Base-by-base conservation (phyloP, 768 basidiomycete genomes). In the Tricholomella constricta region DNA sequence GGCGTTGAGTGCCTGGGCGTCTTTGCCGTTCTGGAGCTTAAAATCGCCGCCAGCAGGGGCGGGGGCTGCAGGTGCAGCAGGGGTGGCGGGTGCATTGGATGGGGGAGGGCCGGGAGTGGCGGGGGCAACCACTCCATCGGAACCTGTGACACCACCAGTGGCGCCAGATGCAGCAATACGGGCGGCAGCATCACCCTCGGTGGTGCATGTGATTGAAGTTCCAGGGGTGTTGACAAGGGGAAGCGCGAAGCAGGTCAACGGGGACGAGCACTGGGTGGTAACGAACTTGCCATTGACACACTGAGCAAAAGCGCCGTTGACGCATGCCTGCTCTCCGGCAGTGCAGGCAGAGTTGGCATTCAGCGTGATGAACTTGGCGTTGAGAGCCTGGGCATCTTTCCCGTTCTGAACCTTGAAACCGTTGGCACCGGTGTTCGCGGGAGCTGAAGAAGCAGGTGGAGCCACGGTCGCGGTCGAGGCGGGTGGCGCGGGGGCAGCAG, bases 1-100 rank as follows among this genome's bases (percentile, higher is more conserved):
- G 6, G 71, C 71, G 62, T 83, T 83, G 29, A 78, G 72, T 7
- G 72, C 65, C 61, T 82, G 79, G 10, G 82, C 81, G 45, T 72
- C 77, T 48, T 74, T 63, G 15, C 80, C 81, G 52, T 84, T 84
- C 29, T 74, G 66, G 25, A 72, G 62, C 37, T 63, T 60, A 63
- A 79, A 78, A 35, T 58, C 62, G 32, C 64, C 61, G 36, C 52
- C 55, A 29, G 63, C 44, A 19, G 62, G 47, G 2, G 62, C n/a
- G 34, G 52, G 11, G 17, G 60, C 19, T 8, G 37, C 46, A 25
- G 53, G 37, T 3, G 60, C 20, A 37, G 50, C 41, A n/a, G 48
- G 31, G 36, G 20, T 7, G 17, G 48, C 35, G 29, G 57, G 23
- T 23, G 41, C n/a, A 26, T 48, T 40, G 19, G 67, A 31, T 31